Evolutionary conservation across 176 grass and related monocot genomes (phyloP).

Genomic region (Poa annua): DNA sequence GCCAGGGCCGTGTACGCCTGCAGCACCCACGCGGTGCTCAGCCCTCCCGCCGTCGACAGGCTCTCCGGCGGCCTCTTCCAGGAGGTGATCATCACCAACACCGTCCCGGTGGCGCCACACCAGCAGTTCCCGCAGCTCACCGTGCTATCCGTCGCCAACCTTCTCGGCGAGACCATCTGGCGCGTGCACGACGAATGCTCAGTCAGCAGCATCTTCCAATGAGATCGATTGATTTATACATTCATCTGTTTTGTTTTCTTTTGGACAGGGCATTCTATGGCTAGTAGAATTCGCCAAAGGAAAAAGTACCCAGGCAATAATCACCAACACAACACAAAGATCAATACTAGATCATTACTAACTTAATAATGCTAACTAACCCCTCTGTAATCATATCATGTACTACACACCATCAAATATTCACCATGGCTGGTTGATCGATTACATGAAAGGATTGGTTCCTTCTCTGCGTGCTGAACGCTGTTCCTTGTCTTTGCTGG

Average conservation of each 20-base stretch:
- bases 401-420: constrained; percentile 12
- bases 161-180: constrained; percentile 84
- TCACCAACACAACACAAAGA: not conserved
- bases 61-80: constrained; percentile 82
- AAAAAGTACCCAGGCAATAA: not conserved
- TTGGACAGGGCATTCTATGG: not conserved
- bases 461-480: not conserved
- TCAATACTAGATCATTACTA: not conserved
- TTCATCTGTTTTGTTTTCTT: not conserved
- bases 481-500: not conserved
- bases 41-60: constrained; percentile 69
- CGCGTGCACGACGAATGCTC: constrained; percentile 82
- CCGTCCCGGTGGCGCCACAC: constrained; percentile 52
- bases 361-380: not conserved
- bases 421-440: not conserved
- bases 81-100: constrained; percentile 93
- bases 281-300: not conserved
- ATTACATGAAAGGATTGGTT: constrained; percentile 25
- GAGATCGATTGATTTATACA: constrained; percentile 2
- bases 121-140: constrained; percentile 74
- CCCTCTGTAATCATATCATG: not conserved
- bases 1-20: constrained; percentile 81
- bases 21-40: constrained; percentile 87
- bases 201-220: constrained; percentile 81
- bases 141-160: constrained; percentile 75